Conservation (phyloP, 225 moss, liverwort and hornwort species). For the Asterella californica region DNA sequence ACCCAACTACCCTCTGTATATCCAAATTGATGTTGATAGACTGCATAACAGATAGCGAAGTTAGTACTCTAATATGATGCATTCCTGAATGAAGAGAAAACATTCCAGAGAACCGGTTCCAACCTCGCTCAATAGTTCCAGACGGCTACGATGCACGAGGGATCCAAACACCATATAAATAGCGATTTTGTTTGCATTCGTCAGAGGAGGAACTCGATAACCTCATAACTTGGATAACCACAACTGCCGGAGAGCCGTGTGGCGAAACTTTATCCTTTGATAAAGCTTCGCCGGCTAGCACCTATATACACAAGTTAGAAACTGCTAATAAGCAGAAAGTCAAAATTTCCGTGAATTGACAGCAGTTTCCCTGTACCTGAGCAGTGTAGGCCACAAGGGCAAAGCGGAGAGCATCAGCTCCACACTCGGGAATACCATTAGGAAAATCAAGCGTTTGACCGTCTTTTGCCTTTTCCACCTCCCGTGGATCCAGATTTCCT, state of each 20-base stretch:
- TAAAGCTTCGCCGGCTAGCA: neutral
- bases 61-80: neutral
- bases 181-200: too few relatives aligned
- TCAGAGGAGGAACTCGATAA: neutral
- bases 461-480: slow-evolving; percentile 78
- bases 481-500: slow-evolving; percentile 80
- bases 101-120: neutral
- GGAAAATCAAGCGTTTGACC: slow-evolving; percentile 78
- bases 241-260: neutral
- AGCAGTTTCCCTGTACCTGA: slow-evolving; percentile 39
- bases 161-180: neutral
- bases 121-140: neutral
- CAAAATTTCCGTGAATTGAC: neutral
- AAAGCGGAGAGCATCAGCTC: slow-evolving; percentile 93
- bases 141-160: neutral
- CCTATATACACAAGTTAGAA: neutral
- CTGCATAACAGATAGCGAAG: slow-evolving; percentile 38
- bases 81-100: neutral
- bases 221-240: neutral
- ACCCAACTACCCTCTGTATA: slow-evolving; percentile 86
- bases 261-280: neutral
- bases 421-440: slow-evolving; percentile 83
- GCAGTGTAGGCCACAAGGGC: slow-evolving; percentile 84
- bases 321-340: neutral
- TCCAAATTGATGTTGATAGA: slow-evolving; percentile 88